phyloP scores from a whole-genome alignment of 225 moss, liverwort and hornwort genomes.

The Neckera pumila region DNA sequence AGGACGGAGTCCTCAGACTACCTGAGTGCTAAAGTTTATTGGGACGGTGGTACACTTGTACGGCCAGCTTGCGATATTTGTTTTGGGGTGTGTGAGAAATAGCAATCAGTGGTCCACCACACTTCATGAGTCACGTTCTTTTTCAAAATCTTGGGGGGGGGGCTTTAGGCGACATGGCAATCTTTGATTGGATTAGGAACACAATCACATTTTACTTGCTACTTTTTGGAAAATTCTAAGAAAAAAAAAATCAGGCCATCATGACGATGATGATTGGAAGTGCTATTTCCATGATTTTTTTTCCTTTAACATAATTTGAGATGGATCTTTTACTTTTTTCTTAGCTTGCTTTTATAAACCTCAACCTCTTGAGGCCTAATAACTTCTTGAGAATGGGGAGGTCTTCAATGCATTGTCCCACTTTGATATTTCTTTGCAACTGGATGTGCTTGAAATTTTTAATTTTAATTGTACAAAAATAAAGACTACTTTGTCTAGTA shows the following conservation, averaged over 20 bases:
- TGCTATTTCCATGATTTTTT: not conserved
- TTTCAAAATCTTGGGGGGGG: not conserved
- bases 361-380: no score
- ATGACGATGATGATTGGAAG: not conserved
- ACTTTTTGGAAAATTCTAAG: not conserved
- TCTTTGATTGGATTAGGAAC: not conserved
- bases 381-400: no score
- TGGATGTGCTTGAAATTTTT: no score
- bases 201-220: no score
- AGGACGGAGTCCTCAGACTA: no score
- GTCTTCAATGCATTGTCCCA: no score
- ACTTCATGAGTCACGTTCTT: not conserved
- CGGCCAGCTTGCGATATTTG: not conserved
- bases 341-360: not conserved
- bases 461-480: no score
- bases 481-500: no score
- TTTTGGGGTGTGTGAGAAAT: not conserved
- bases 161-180: not conserved
- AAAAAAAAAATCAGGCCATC: not conserved
- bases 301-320: rapidly evolving
- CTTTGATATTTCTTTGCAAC: no score
- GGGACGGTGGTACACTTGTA: not conserved
- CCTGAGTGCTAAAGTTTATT: not conserved
- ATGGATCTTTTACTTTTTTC: rapidly evolving
- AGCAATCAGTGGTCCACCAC: not conserved